Conservation (phyloP, 139 green algal genomes). For the Chlamydomonas urium region DNA sequence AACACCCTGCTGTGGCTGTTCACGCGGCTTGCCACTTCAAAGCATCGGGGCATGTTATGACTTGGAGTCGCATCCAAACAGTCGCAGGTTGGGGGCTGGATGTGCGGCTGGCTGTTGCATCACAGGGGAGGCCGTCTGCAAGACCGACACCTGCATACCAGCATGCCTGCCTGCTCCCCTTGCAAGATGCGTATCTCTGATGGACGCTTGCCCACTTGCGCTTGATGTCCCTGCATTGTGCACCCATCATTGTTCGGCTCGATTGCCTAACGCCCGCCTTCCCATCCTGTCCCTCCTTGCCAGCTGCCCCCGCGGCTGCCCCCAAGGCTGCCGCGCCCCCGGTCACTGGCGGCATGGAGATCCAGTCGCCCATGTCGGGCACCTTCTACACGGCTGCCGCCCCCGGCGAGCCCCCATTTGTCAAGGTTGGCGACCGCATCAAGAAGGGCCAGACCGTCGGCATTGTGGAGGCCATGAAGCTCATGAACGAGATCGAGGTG, state of each 20-base stretch:
- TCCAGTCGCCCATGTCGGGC: constrained; percentile 56
- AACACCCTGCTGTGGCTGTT: too few species aligned
- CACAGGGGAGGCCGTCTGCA: not conserved
- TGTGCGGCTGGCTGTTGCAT: too few species aligned
- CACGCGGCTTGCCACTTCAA: too few species aligned
- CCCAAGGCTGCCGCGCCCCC: constrained; percentile 52
- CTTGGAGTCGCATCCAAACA: too few species aligned
- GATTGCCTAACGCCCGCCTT: not conserved
- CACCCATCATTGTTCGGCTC: not conserved
- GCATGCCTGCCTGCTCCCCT: too few species aligned
- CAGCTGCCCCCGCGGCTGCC: constrained; percentile 38
- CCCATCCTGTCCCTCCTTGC: not conserved
- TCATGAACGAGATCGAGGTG: constrained; percentile 98
- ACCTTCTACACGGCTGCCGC: constrained; percentile 69
- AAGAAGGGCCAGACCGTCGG: constrained; percentile 91
- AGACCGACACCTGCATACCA: too few species aligned
- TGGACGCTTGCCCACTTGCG: too few species aligned
- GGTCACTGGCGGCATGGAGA: constrained; percentile 46
- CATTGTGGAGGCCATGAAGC: constrained; percentile 98
- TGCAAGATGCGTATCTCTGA: too few species aligned
- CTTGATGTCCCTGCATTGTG: not conserved
- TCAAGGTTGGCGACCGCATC: constrained; percentile 87
- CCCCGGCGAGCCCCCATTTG: constrained; percentile 86
- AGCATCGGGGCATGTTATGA: too few species aligned
- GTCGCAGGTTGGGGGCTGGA: too few species aligned